phyloP scores from a whole-genome alignment of 306 rosid genomes.

The Corylus avellana region DNA sequence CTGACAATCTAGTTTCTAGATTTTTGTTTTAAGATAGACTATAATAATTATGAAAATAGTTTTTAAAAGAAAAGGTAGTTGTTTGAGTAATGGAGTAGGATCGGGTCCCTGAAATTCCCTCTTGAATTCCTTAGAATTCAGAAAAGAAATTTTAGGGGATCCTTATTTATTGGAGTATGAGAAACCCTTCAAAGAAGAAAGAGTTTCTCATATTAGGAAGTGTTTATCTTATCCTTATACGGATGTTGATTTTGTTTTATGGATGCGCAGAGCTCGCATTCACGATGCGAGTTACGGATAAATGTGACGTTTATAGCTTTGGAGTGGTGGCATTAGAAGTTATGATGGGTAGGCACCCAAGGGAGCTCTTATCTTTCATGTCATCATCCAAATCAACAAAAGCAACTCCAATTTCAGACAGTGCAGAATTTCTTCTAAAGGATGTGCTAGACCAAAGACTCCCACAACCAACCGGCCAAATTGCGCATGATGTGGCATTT shows the following conservation, averaged over 20 bases:
- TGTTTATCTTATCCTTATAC: neutral
- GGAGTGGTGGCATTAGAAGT: constrained; percentile 64
- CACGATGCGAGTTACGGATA: constrained; percentile 54
- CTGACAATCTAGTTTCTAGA: neutral
- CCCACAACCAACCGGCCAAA: constrained; percentile 44
- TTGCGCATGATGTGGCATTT: constrained; percentile 45
- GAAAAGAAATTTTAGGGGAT: neutral
- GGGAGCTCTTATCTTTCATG: constrained; percentile 42
- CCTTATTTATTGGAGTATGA: neutral
- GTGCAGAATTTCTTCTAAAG: constrained; percentile 38
- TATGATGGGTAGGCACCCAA: constrained; percentile 72
- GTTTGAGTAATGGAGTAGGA: no score
- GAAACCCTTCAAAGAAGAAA: neutral
- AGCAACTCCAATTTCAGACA: constrained; percentile 18
- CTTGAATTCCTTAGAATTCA: no score
- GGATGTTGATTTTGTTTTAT: neutral
- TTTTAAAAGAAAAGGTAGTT: no score
- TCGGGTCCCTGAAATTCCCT: no score
- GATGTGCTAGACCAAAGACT: constrained; percentile 64
- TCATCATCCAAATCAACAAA: constrained; percentile 21
- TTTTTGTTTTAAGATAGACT: no score
- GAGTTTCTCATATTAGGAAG: neutral
- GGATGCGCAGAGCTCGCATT: constrained; percentile 60
- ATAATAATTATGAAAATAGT: neutral
- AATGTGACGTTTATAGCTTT: constrained; percentile 67